Evolutionary conservation across 129 eudicot genomes (phyloP).

Genomic region (Helianthus annuus): HanXRQr2.0-SUNRISE NC_035446.2:140793747-140794246

Average conservation of each 20-base stretch:
- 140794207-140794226: no score
- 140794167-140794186: no score
- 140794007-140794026: not conserved
- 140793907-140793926: constrained; percentile 58
- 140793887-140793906: constrained; percentile 58
- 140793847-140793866: constrained; percentile 85
- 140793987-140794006: constrained; percentile 81
- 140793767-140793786: constrained; percentile 5
- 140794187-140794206: no score
- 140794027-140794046: no score
- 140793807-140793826: constrained; percentile 74
- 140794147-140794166: no score
- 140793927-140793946: constrained; percentile 86
- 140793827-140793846: constrained; percentile 84
- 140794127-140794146: no score
- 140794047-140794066: no score
- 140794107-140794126: no score
- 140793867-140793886: constrained; percentile 58
- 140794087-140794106: no score
- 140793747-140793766: no score
- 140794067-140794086: no score
- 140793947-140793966: constrained; percentile 82
- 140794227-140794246: no score
- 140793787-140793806: not conserved
- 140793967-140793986: constrained; percentile 93